phyloP scores from a whole-genome alignment of 1,284 basidiomycete species.

The Spongispora temasekensis region DNA sequence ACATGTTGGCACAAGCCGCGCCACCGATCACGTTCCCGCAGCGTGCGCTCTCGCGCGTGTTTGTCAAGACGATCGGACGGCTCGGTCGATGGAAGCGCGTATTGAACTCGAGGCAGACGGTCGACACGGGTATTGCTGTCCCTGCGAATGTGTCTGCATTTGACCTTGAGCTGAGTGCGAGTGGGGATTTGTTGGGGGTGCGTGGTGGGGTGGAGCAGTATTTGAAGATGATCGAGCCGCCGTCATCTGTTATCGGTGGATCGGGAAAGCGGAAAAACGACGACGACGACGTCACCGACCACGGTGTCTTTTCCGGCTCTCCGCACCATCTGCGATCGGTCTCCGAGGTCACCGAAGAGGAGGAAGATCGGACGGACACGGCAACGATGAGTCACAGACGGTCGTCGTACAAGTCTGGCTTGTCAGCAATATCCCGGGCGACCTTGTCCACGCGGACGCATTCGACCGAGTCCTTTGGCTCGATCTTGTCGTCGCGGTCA shows the following conservation, averaged over 20 bases:
- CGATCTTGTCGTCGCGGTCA: slow-evolving; percentile 36
- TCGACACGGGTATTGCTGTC: slow-evolving; percentile 42
- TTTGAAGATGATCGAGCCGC: slow-evolving; percentile 56
- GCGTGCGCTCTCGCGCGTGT: slow-evolving; percentile 68
- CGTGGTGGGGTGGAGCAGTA: slow-evolving; percentile 68
- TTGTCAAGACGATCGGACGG: slow-evolving; percentile 80
- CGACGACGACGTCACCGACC: neutral
- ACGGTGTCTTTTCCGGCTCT: no score
- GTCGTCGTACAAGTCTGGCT: slow-evolving; percentile 21
- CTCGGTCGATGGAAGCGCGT: slow-evolving; percentile 82
- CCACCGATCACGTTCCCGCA: slow-evolving; percentile 57
- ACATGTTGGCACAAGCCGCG: slow-evolving; percentile 43
- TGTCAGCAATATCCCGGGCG: slow-evolving; percentile 25
- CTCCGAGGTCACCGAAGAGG: slow-evolving; percentile 35
- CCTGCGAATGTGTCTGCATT: slow-evolving; percentile 65
- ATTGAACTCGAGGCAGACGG: slow-evolving; percentile 54
- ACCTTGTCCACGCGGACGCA: slow-evolving; percentile 29
- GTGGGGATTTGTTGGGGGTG: slow-evolving; percentile 58
- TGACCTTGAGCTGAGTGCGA: slow-evolving; percentile 61
- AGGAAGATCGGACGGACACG: slow-evolving; percentile 25
- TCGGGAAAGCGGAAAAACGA: no score
- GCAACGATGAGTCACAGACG: slow-evolving; percentile 13
- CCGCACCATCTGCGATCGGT: slow-evolving; percentile 32
- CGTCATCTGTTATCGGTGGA: no score
- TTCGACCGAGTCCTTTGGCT: slow-evolving; percentile 62